Conservation (phyloP, 129 eudicot genomes). For the Tagetes patula region DNA sequence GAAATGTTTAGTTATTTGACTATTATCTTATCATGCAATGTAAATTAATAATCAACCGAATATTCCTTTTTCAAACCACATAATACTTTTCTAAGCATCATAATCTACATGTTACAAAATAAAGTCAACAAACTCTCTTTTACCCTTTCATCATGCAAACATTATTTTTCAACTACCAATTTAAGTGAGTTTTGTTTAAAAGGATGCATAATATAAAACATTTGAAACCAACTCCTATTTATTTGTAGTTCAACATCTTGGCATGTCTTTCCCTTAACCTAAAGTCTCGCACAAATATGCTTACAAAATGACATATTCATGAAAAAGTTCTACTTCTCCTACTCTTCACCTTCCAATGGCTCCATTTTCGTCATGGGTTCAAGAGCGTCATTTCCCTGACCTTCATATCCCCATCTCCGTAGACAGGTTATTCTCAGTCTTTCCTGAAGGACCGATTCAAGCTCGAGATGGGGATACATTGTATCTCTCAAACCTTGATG, state of each 20-base stretch:
- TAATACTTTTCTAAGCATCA: not conserved
- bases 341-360: conserved; percentile 52
- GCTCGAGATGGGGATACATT: conserved; percentile 49
- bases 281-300: conserved; percentile 30
- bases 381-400: conserved; percentile 69
- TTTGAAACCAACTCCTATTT: conserved; percentile 29
- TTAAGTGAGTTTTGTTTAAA: not conserved
- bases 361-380: conserved; percentile 43
- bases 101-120: conserved; percentile 8
- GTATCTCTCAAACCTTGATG: conserved; percentile 94
- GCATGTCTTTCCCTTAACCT: conserved; percentile 33
- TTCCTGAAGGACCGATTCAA: conserved; percentile 47
- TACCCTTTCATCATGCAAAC: conserved; percentile 35
- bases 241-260: conserved; percentile 51
- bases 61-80: not conserved
- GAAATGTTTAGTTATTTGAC: not conserved
- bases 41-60: not conserved
- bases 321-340: conserved; percentile 31
- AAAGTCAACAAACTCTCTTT: conserved; percentile 24
- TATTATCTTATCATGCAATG: not conserved
- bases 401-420: conserved; percentile 63
- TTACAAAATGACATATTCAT: conserved; percentile 42
- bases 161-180: conserved; percentile 34
- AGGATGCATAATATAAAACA: conserved; percentile 13
- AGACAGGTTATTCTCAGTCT: conserved; percentile 39